Evolutionary conservation across 192 early-diverging fungal genomes (phyloP).

Genomic region (Linnemannia exigua): DNA sequence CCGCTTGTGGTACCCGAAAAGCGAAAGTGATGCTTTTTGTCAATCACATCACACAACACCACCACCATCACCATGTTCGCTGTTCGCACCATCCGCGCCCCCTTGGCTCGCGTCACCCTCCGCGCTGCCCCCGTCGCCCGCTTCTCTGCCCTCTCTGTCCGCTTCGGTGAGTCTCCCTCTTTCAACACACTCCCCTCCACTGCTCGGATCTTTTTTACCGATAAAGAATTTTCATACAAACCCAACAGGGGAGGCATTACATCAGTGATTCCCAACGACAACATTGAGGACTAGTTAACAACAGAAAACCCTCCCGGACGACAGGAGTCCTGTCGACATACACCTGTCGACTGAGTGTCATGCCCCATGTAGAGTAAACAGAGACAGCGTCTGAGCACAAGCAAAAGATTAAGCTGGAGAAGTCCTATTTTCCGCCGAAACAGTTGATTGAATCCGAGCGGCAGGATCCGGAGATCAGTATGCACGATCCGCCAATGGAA

Average conservation of each 20-base stretch:
- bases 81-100: slow-evolving; percentile 62
- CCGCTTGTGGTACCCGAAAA: not conserved
- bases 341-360: not conserved
- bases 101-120: slow-evolving; percentile 49
- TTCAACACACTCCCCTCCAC: not conserved
- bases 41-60: slow-evolving; percentile 11
- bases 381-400: not conserved
- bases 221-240: slow-evolving; percentile 19
- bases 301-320: not conserved
- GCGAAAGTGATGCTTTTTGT: not conserved
- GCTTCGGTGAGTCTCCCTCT: slow-evolving; percentile 60
- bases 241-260: not conserved
- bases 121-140: slow-evolving; percentile 59
- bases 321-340: not conserved
- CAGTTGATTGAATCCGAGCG: not conserved
- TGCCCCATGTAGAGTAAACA: not conserved
- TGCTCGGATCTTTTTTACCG: slow-evolving; percentile 20
- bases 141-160: slow-evolving; percentile 66
- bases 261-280: not conserved
- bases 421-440: not conserved
- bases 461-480: slow-evolving; percentile 9
- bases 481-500: not conserved
- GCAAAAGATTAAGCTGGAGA: not conserved
- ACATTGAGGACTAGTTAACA: not conserved
- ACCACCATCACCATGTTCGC: slow-evolving; percentile 58